These are phyloP conservation scores for Veloboletus limbatus DNA, from an alignment of 1,284 basidiomycete genomes.

Conservation along the genomic window DNA sequence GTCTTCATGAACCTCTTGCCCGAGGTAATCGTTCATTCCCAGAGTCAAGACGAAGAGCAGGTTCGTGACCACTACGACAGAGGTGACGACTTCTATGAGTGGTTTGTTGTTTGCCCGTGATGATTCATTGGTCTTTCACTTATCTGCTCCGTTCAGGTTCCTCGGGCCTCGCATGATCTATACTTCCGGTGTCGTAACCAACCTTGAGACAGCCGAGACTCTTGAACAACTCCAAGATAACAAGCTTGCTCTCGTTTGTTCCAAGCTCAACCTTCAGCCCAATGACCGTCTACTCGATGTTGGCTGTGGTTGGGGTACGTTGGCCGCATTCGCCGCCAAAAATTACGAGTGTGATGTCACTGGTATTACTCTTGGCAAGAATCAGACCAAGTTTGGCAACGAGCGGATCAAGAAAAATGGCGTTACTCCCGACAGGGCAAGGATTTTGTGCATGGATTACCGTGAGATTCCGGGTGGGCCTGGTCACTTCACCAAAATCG, in stretches of 20 bases:
- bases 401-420: constrained; percentile 85
- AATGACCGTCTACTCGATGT: constrained; percentile 87
- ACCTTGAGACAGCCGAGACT: constrained; percentile 75
- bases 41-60: constrained; percentile 91
- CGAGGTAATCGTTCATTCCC: constrained; percentile 90
- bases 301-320: constrained; percentile 98
- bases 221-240: constrained; percentile 98
- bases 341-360: constrained; percentile 96
- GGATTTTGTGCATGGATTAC: constrained; percentile 94
- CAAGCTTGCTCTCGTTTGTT: constrained; percentile 93
- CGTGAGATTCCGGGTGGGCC: constrained; percentile 84
- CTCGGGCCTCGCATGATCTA: constrained; percentile 97
- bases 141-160: constrained; percentile 54
- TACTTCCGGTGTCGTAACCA: constrained; percentile 87
- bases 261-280: constrained; percentile 87
- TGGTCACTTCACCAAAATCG: constrained; percentile 91
- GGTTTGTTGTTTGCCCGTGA: constrained; percentile 43
- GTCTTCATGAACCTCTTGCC: constrained; percentile 88
- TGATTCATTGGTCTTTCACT: neutral
- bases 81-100: constrained; percentile 92
- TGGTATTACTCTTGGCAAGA: constrained; percentile 89
- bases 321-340: constrained; percentile 92
- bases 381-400: constrained; percentile 93
- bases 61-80: constrained; percentile 97
- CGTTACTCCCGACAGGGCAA: constrained; percentile 72